These are phyloP conservation scores for Trichoderma pleuroti DNA, from an alignment of 2,329 filamentous ascomycete genomes.

Conservation along the genomic window DNA sequence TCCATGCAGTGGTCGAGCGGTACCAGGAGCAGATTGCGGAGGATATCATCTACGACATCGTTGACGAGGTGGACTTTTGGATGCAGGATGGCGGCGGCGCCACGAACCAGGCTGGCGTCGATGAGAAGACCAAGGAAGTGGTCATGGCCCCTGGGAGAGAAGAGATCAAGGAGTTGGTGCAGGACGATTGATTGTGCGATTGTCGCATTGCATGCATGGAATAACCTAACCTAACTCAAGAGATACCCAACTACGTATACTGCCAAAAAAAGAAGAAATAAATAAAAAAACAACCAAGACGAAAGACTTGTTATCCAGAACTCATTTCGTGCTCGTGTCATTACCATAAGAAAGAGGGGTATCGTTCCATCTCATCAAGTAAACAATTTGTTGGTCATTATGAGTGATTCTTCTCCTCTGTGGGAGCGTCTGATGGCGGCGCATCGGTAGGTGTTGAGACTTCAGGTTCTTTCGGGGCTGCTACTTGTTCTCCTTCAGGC, in stretches of 20 bases:
- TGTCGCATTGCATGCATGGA: neutral
- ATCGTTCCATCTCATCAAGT: neutral
- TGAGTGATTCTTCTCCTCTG: neutral
- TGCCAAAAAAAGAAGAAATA: neutral
- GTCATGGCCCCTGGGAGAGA: constrained; percentile 46
- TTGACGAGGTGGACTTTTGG: constrained; percentile 94
- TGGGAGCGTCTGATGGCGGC: neutral
- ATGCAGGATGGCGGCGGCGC: constrained; percentile 61
- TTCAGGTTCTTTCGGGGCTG: neutral
- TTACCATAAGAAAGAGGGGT: neutral
- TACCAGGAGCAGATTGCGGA: constrained; percentile 93
- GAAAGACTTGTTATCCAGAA: neutral
- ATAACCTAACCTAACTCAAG: neutral
- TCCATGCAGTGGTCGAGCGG: constrained; percentile 68
- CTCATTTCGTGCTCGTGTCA: neutral
- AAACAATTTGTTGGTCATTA: neutral
- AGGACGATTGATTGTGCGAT: constrained; percentile 48
- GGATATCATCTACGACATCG: constrained; percentile 86
- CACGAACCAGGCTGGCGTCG: constrained; percentile 44
- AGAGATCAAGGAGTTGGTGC: constrained; percentile 63
- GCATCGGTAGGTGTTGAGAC: neutral
- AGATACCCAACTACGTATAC: constrained; percentile 14
- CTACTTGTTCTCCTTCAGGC: neutral
- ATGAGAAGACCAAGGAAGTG: constrained; percentile 43
- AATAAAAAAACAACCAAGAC: neutral